Percentiles rank a stretch among this genome's conserved stretches.
Conservation (phyloP, 1,139 yeast genomes). For the Scheffersomyces cryptocercus region DNA sequence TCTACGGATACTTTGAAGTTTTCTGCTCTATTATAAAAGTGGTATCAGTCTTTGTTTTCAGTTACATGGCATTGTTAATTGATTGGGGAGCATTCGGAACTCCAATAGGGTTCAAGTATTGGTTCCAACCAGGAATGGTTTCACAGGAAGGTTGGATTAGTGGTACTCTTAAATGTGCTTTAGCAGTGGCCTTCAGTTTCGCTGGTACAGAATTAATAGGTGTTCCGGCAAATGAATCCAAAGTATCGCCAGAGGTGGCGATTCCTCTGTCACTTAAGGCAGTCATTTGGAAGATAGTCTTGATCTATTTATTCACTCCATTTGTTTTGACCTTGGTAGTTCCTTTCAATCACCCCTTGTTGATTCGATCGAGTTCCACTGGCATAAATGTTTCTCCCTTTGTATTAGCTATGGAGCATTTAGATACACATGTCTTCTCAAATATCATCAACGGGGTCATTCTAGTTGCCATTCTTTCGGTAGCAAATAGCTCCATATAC, state of each 20-base stretch:
- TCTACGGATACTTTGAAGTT: constrained; percentile 21
- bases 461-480: constrained; percentile 14
- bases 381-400: constrained; percentile 16
- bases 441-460: constrained; percentile 17
- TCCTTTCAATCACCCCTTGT: constrained; percentile 2
- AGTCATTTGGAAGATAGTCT: neutral
- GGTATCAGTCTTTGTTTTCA: constrained; percentile 20
- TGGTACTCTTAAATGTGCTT: constrained; percentile 12
- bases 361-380: constrained; percentile 1
- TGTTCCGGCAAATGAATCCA: constrained; percentile 16
- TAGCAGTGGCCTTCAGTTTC: constrained; percentile 17
- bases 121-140: neutral
- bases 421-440: constrained; percentile 15
- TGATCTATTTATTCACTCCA: constrained; percentile 1
- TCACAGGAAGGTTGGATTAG: constrained; percentile 15
- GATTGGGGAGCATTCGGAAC: neutral
- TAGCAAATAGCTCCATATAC: constrained; percentile 18
- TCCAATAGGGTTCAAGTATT: neutral
- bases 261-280: neutral
- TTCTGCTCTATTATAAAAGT: constrained; percentile 16
- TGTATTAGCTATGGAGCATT: constrained; percentile 16
- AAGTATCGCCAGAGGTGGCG: neutral
- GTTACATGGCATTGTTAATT: constrained; percentile 13
- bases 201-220: constrained; percentile 18
- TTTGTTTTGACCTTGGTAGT: constrained; percentile 3